Evolutionary conservation across 352 stramenopile genomes (phyloP), one percentile per base, ranked within the genome.

Genomic region (Phytophthora pseudosyringae): DNA sequence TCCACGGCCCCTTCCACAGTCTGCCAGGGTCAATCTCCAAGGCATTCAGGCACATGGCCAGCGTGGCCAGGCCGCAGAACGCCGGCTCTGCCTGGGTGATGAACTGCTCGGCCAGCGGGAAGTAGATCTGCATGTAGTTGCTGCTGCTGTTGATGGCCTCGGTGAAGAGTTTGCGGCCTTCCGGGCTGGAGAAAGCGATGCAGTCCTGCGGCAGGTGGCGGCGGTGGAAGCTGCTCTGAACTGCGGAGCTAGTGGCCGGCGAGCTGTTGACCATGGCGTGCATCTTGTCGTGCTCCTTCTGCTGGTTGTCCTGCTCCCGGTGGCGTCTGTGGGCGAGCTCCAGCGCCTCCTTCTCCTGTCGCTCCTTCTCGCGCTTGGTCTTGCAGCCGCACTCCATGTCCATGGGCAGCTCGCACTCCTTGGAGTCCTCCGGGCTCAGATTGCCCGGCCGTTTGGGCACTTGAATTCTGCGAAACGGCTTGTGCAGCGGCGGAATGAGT

Each of bases 51-150:
- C 83, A 93, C 65, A 97, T 96, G 7, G 86, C 88, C 6, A 94
- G 69, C 12, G 90, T 92, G 2, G 91, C 88, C 10, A 98, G 74
- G 0, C 76, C 90, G 62, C 94, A 98, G 59, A 89, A 98, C 2
- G 89, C 89, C 45, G 97, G 94, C 71, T 98, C 96, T 16, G 93
- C 86, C 59, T 98, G 93, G 1, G 89, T 95, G 18, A 73, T 92
- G 61, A 96, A 98, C 69, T 96, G 83, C 63, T 97, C 89, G 0
- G 88, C 89, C 54, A 98, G 71, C 5, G 86, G 79, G 64, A 98
- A 98, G 82, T 98, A 99, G 44, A 90, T 93, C 47, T 91, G 80
- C 86, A 94, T 94, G 73, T 84, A 92, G 61, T 90, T 88, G 10
- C 18, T 53, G 26, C n/a, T 49, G 51, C 74, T 65, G 53, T 76